A percentile compares a stretch with the other conserved stretches of the same genome.
Conservation (phyloP, 768 basidiomycete species). For the Amanita fuliginea region DNA sequence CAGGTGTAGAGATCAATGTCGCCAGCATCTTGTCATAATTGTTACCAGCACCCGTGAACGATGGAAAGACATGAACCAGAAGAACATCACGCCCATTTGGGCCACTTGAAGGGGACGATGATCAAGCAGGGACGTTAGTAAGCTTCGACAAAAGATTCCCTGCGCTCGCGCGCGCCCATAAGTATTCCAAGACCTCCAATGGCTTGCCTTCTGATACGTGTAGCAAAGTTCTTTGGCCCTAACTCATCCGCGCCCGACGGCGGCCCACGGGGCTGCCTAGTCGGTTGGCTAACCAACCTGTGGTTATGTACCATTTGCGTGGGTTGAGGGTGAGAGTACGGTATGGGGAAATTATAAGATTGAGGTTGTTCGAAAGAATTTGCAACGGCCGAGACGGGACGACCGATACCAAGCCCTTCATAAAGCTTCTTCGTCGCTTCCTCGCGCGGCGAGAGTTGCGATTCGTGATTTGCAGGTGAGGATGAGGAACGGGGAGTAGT, state of each 20-base stretch:
- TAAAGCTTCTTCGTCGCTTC: slow-evolving; percentile 81
- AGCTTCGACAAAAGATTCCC: slow-evolving; percentile 56
- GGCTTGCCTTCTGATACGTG: slow-evolving; percentile 74
- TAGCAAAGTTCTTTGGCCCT: slow-evolving; percentile 82
- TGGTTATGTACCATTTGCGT: slow-evolving; percentile 30
- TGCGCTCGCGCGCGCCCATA: slow-evolving; percentile 72
- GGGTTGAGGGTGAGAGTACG: slow-evolving; percentile 15
- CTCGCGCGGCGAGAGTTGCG: slow-evolving; percentile 73
- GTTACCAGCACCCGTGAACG: not conserved
- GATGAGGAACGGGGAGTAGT: slow-evolving; percentile 60
- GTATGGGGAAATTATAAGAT: not conserved
- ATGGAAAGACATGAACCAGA: slow-evolving; percentile 3
- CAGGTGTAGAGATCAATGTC: not conserved
- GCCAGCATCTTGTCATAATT: not conserved
- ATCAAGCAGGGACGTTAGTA: slow-evolving; percentile 28
- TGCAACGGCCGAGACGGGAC: slow-evolving; percentile 33
- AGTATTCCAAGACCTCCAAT: slow-evolving; percentile 72
- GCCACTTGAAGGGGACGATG: not conserved
- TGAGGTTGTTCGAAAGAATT: slow-evolving; percentile 26
- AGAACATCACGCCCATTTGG: not conserved
- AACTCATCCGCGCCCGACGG: slow-evolving; percentile 82
- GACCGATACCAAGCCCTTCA: slow-evolving; percentile 80
- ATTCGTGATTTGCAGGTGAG: slow-evolving; percentile 36
- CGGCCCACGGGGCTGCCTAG: slow-evolving; percentile 81
- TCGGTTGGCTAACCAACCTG: slow-evolving; percentile 60